phyloP scores from a whole-genome alignment of 495 filamentous ascomycete species.

The Cudoniella acicularis region DNA sequence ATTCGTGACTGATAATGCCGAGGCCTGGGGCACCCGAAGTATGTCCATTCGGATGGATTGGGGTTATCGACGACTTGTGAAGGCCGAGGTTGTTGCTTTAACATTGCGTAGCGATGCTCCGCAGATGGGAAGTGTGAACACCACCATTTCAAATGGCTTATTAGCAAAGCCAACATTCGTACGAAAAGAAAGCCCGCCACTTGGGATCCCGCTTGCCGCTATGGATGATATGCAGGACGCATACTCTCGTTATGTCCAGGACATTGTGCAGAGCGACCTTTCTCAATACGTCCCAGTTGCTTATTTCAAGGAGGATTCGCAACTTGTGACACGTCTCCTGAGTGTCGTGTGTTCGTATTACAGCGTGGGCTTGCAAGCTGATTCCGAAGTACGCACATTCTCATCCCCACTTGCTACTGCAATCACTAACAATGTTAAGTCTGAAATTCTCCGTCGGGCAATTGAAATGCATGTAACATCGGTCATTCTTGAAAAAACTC shows the following conservation, averaged over 20 bases:
- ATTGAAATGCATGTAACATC: conserved; percentile 25
- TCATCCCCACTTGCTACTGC: neutral
- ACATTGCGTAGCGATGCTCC: conserved; percentile 4
- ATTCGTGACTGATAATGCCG: conserved; percentile 15
- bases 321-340: conserved; percentile 15
- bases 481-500: conserved; percentile 23
- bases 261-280: conserved; percentile 20
- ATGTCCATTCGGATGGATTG: conserved; percentile 17
- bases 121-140: conserved; percentile 14
- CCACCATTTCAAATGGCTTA: conserved; percentile 1
- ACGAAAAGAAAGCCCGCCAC: conserved; percentile 18
- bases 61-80: conserved; percentile 15
- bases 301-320: conserved; percentile 18
- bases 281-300: conserved; percentile 11
- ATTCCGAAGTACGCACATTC: conserved; percentile 13
- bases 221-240: conserved; percentile 23
- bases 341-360: conserved; percentile 13
- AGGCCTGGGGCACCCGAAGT: conserved; percentile 15
- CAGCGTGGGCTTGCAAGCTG: neutral
- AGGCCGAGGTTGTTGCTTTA: conserved; percentile 19
- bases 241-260: conserved; percentile 17
- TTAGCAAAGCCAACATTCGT: conserved; percentile 4
- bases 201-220: conserved; percentile 18
- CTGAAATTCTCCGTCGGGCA: conserved; percentile 17
- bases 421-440: conserved; percentile 9